Evolutionary conservation across 768 basidiomycete genomes (phyloP).

Genomic region (Myochromella boudieri): DNA sequence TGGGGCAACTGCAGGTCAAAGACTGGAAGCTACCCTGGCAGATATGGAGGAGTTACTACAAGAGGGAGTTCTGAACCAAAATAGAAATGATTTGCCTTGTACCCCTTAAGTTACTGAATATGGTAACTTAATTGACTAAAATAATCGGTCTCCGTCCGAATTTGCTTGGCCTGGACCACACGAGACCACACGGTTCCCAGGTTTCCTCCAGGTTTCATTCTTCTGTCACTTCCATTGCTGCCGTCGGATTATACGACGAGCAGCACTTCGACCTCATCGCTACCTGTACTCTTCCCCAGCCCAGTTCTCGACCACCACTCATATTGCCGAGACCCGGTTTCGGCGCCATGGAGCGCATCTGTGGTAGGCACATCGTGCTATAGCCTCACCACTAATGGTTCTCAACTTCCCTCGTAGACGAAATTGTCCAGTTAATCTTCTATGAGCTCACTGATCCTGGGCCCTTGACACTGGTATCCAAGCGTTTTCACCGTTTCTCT

Average conservation of each 20-base stretch:
- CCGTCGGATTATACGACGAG: constrained; percentile 9
- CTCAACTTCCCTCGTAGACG: constrained; percentile 35
- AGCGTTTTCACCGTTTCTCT: constrained; percentile 60
- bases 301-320: too few species aligned
- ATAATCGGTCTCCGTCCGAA: constrained; percentile 50
- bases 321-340: constrained; percentile 17
- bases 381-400: constrained; percentile 2
- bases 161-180: constrained; percentile 25
- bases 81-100: constrained; percentile 12
- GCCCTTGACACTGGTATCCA: constrained; percentile 54
- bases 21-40: constrained; percentile 81
- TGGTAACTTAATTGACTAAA: constrained; percentile 33
- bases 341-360: constrained; percentile 60
- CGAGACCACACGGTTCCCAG: constrained; percentile 25
- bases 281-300: constrained; percentile 10
- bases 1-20: constrained; percentile 57
- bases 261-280: constrained; percentile 2
- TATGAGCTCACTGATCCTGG: constrained; percentile 70
- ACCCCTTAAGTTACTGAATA: constrained; percentile 10
- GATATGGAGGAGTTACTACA: constrained; percentile 49
- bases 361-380: constrained; percentile 45
- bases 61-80: constrained; percentile 35
- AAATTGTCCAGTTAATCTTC: constrained; percentile 73
- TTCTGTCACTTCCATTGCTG: too few species aligned
- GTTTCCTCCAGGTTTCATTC: too few species aligned